These are phyloP conservation scores for Emergomyces africanus DNA, from an alignment of 2,329 filamentous ascomycete species.

Conservation along the genomic window DNA sequence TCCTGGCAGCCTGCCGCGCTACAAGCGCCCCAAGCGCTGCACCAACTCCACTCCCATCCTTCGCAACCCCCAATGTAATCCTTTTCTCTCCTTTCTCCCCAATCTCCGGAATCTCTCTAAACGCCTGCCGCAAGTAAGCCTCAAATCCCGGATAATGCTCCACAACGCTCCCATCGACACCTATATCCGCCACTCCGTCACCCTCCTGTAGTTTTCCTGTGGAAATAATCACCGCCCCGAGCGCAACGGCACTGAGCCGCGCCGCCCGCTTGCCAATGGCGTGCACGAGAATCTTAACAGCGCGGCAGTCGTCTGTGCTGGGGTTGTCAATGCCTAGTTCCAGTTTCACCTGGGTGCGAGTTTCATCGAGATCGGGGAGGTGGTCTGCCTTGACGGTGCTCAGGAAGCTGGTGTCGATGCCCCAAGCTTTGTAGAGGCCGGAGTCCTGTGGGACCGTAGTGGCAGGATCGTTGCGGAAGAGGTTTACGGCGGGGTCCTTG, in stretches of 20 bases:
- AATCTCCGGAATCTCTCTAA: slow-evolving; percentile 64
- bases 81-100: slow-evolving; percentile 67
- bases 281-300: slow-evolving; percentile 69
- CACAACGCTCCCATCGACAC: slow-evolving; percentile 86
- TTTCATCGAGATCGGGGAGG: slow-evolving; percentile 55
- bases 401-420: slow-evolving; percentile 80
- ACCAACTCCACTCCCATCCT: slow-evolving; percentile 92
- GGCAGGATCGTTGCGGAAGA: slow-evolving; percentile 68
- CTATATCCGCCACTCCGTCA: slow-evolving; percentile 69
- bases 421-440: slow-evolving; percentile 67
- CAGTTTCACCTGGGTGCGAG: slow-evolving; percentile 66
- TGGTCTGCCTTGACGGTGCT: slow-evolving; percentile 75
- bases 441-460: slow-evolving; percentile 46
- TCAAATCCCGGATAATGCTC: slow-evolving; percentile 94
- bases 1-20: slow-evolving; percentile 45
- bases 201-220: slow-evolving; percentile 62
- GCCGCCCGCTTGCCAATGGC: slow-evolving; percentile 84
- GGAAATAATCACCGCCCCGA: slow-evolving; percentile 71
- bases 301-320: slow-evolving; percentile 71
- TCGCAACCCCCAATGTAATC: slow-evolving; percentile 89
- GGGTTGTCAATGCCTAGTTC: slow-evolving; percentile 64
- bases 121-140: slow-evolving; percentile 71
- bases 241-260: slow-evolving; percentile 72
- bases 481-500: slow-evolving; percentile 49
- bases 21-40: slow-evolving; percentile 90